phyloP scores from a whole-genome alignment of 2,329 filamentous ascomycete genomes.

The Nakataea oryzae region DNA sequence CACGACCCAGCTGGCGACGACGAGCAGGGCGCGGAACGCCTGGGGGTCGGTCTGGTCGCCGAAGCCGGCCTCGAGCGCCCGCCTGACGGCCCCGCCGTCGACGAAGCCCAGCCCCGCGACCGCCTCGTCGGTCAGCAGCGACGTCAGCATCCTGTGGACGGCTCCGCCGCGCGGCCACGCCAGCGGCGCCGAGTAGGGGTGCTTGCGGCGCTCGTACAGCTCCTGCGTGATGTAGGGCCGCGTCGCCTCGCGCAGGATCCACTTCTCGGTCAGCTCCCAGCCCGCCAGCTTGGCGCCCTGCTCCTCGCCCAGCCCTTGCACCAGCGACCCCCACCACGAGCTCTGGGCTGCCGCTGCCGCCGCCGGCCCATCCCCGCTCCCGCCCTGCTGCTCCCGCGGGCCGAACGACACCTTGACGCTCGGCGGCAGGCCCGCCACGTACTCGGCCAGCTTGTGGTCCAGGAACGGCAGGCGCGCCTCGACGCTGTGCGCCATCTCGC shows the following conservation, averaged over 20 bases:
- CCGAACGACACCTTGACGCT: constrained; percentile 15
- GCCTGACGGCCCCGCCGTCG: constrained; percentile 22
- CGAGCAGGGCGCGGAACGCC: constrained; percentile 25
- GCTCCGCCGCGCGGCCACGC: constrained; percentile 29
- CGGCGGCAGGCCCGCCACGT: constrained; percentile 19
- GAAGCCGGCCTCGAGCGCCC: constrained; percentile 26
- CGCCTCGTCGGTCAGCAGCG: constrained; percentile 22
- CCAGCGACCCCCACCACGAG: constrained; percentile 2
- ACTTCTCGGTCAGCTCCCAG: constrained; percentile 31
- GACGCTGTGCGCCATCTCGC: constrained; percentile 24
- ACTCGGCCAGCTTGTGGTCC: constrained; percentile 20
- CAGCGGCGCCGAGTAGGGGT: constrained; percentile 35
- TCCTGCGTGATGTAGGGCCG: constrained; percentile 40
- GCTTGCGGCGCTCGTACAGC: constrained; percentile 36
- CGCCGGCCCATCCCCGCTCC: background rate
- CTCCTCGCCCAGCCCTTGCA: background rate
- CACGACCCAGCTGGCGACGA: constrained; percentile 31
- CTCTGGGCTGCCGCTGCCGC: background rate
- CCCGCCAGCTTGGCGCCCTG: background rate
- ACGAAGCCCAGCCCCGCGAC: constrained; percentile 28
- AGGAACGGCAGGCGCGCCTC: constrained; percentile 24
- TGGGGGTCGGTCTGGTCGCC: constrained; percentile 18
- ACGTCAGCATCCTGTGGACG: constrained; percentile 22
- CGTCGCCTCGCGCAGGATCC: constrained; percentile 37
- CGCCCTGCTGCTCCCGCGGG: background rate